A percentile compares a stretch with the other conserved stretches of the same genome.
Evolutionary conservation across 345 rosid species (phyloP).

Genomic region (Dovyalis caffra): DNA sequence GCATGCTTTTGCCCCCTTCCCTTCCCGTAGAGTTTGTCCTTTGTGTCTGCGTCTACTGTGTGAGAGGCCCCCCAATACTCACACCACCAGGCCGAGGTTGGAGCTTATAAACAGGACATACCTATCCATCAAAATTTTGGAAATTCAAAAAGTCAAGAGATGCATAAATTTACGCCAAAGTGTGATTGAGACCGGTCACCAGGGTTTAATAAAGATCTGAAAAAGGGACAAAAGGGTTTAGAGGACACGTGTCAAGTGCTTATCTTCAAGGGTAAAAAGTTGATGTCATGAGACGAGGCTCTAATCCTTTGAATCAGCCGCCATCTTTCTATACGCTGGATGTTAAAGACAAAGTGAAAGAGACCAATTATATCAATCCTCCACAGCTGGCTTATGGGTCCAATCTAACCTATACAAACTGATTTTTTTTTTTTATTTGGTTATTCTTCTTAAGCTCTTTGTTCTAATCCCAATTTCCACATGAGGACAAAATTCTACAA

Average conservation of each 20-base stretch:
- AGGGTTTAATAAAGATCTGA: not conserved
- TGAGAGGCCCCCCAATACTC: not conserved
- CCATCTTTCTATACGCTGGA: slow-evolving; percentile 32
- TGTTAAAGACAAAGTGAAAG: slow-evolving; percentile 7
- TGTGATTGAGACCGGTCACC: slow-evolving; percentile 6
- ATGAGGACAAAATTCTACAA: slow-evolving; percentile 56
- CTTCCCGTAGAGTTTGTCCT: slow-evolving; percentile 6
- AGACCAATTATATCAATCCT: not conserved
- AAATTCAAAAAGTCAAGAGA: slow-evolving; percentile 25
- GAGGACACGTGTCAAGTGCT: slow-evolving; percentile 37
- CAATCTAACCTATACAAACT: slow-evolving; percentile 11
- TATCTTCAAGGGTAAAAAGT: not conserved
- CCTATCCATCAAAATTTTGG: not conserved
- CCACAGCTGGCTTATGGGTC: slow-evolving; percentile 34
- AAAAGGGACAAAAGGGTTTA: not conserved
- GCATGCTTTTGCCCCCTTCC: not conserved
- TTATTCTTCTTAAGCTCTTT: slow-evolving; percentile 4
- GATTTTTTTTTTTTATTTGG: slow-evolving; percentile 7
- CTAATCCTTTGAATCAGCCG: slow-evolving; percentile 42
- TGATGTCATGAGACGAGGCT: slow-evolving; percentile 27
- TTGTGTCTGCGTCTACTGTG: slow-evolving; percentile 11
- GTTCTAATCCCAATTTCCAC: slow-evolving; percentile 40
- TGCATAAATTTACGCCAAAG: slow-evolving; percentile 30
- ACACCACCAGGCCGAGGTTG: not conserved
- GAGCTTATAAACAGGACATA: not conserved